A percentile compares a stretch with the other conserved stretches of the same genome.
These are phyloP conservation scores for Rhizopogon vinicolor DNA, from an alignment of 768 basidiomycete genomes.

Conservation along the genomic window DNA sequence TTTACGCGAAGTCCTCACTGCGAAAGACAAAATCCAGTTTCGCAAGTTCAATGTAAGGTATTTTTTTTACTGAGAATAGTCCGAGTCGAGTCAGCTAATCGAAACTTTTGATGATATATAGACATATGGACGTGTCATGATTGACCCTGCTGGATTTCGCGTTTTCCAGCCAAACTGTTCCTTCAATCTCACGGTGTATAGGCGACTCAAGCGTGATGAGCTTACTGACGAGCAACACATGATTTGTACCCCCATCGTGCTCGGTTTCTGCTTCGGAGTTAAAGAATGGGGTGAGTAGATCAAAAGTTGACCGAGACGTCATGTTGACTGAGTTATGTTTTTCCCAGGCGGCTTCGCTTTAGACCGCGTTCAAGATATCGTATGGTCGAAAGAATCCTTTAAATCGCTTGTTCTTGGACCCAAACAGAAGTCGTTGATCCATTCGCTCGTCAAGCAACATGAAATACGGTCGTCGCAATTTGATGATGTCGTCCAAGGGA, in stretches of 20 bases:
- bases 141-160: not conserved
- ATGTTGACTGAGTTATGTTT: not conserved
- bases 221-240: not conserved
- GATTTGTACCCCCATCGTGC: not conserved
- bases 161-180: not conserved
- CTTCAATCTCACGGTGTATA: not conserved
- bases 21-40: not conserved
- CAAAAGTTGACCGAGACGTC: not conserved
- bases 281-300: not conserved
- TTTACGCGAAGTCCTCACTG: not conserved
- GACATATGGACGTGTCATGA: not conserved
- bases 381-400: not conserved
- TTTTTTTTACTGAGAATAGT: not conserved
- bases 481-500: not conserved
- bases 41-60: not conserved
- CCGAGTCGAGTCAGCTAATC: not conserved
- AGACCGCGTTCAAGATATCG: not conserved
- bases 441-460: not conserved
- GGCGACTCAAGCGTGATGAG: not conserved
- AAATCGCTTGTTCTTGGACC: not conserved
- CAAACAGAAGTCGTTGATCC: not conserved
- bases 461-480: not conserved
- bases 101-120: not conserved
- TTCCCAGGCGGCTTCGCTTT: not conserved
- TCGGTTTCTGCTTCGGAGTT: not conserved